Percentiles rank a stretch among this genome's conserved stretches.
Evolutionary conservation across 768 basidiomycete species (phyloP).

Genomic region (Suillus subalutaceus): DNA sequence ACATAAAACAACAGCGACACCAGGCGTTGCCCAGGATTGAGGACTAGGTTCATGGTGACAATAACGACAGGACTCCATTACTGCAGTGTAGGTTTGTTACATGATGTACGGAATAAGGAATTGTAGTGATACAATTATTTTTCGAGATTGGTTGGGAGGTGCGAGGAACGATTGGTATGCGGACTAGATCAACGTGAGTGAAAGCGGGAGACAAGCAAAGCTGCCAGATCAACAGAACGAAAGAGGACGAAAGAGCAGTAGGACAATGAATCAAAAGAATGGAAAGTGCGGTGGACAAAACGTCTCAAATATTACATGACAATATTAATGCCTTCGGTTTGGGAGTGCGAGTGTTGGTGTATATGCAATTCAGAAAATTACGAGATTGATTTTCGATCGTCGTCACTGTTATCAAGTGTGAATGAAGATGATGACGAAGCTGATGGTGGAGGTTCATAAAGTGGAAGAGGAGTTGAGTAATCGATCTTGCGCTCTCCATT

Average conservation of each 20-base stretch:
- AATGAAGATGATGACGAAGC: conserved; percentile 13
- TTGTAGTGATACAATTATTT: not conserved
- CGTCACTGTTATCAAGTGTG: conserved; percentile 4
- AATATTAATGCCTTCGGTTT: conserved; percentile 1
- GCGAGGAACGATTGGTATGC: conserved; percentile 13
- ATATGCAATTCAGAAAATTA: conserved; percentile 4
- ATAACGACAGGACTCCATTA: not conserved
- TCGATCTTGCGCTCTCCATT: conserved; percentile 79
- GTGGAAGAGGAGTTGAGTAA: conserved; percentile 61
- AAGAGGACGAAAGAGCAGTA: not conserved
- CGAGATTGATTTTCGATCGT: conserved; percentile 15
- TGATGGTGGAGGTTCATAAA: conserved; percentile 50
- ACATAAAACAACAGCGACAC: conserved; percentile 33
- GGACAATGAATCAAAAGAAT: conserved; percentile 2
- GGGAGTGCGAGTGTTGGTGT: not conserved
- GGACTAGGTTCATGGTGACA: not conserved
- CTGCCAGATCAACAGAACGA: not conserved
- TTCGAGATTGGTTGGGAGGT: not conserved
- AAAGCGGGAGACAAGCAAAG: conserved; percentile 5
- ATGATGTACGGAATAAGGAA: conserved; percentile 1
- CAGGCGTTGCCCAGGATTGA: not conserved
- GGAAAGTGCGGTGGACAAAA: conserved; percentile 5
- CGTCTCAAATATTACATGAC: not conserved
- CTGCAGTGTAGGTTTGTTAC: conserved; percentile 2
- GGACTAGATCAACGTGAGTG: conserved; percentile 18